Percentiles rank a stretch among this genome's conserved stretches.
Conservation (phyloP, 116 monocot species). For the Trichopus zeylanicus region DNA sequence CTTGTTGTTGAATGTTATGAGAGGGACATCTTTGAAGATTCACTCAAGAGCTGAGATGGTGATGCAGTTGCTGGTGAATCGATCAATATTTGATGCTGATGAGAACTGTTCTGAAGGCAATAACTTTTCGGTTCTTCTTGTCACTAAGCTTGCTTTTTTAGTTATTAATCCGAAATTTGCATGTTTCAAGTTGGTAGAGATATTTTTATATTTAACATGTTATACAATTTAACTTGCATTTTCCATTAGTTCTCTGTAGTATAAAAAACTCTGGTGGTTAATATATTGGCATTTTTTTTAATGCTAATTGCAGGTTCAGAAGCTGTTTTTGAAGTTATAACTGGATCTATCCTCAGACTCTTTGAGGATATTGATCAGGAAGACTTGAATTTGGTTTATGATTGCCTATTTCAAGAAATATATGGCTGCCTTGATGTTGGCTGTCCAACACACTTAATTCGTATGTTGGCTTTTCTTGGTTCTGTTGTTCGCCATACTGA, state of each 20-base stretch:
- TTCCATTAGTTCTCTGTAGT: too few species aligned
- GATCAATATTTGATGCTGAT: conserved; percentile 29
- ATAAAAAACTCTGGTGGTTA: too few species aligned
- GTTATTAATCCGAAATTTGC: too few species aligned
- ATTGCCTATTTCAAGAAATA: conserved; percentile 41
- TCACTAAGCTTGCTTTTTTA: not conserved
- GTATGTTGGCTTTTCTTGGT: conserved; percentile 49
- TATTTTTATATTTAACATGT: conserved; percentile 3
- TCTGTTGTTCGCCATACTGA: conserved; percentile 25
- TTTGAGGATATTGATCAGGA: conserved; percentile 35
- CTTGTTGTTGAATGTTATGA: conserved; percentile 67
- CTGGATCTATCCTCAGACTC: conserved; percentile 43
- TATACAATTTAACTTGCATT: too few species aligned
- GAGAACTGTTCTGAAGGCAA: conserved; percentile 37
- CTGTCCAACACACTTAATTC: conserved; percentile 25
- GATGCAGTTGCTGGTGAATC: conserved; percentile 47
- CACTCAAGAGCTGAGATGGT: conserved; percentile 74
- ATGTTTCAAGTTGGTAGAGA: not conserved
- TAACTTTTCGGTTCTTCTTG: conserved; percentile 4
- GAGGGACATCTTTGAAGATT: conserved; percentile 66
- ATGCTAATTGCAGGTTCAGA: conserved; percentile 47
- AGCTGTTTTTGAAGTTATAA: conserved; percentile 41
- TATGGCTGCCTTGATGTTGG: conserved; percentile 20
- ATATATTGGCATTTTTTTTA: conserved; percentile 5
- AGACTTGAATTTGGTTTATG: conserved; percentile 46